phyloP scores from a whole-genome alignment of 148 eudicot species.

The Mesembryanthemum crystallinum region DNA sequence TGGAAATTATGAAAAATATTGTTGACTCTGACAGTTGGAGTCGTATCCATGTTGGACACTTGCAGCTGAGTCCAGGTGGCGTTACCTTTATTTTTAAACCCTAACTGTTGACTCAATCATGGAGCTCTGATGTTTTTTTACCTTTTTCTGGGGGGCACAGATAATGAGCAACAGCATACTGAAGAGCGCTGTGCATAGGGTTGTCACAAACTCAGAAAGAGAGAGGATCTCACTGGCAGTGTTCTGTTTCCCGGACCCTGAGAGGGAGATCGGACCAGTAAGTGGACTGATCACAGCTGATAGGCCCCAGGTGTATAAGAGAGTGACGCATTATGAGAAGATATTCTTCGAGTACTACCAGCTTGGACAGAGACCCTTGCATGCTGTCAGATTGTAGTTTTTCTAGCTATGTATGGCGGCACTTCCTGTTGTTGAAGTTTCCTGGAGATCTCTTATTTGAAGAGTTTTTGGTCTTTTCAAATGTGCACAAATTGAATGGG shows the following conservation, averaged over 20 bases:
- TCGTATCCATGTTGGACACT: too few relatives aligned
- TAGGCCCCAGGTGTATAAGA: conserved; percentile 40
- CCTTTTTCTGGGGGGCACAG: conserved; percentile 15
- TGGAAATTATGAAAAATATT: too few relatives aligned
- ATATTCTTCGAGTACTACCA: conserved; percentile 34
- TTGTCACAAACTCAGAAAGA: conserved; percentile 34
- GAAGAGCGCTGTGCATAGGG: conserved; percentile 55
- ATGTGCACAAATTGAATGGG: not conserved
- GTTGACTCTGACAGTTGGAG: too few relatives aligned
- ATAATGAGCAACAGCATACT: conserved; percentile 52
- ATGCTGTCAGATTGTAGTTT: conserved; percentile 27
- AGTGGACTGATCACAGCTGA: conserved; percentile 36
- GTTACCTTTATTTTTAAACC: not conserved
- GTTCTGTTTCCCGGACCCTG: conserved; percentile 32
- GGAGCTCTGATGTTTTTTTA: conserved; percentile 2
- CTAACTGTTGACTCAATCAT: not conserved
- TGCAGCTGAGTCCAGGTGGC: too few relatives aligned
- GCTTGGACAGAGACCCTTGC: conserved; percentile 31
- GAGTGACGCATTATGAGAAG: conserved; percentile 29
- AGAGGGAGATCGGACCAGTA: conserved; percentile 42
- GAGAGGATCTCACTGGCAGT: conserved; percentile 46
- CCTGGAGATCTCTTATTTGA: not conserved
- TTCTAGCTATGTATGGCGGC: not conserved
- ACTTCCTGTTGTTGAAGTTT: not conserved
- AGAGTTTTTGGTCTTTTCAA: not conserved